Base-by-base conservation (phyloP, 345 rosid species). In the Brassica carinata region DNA sequence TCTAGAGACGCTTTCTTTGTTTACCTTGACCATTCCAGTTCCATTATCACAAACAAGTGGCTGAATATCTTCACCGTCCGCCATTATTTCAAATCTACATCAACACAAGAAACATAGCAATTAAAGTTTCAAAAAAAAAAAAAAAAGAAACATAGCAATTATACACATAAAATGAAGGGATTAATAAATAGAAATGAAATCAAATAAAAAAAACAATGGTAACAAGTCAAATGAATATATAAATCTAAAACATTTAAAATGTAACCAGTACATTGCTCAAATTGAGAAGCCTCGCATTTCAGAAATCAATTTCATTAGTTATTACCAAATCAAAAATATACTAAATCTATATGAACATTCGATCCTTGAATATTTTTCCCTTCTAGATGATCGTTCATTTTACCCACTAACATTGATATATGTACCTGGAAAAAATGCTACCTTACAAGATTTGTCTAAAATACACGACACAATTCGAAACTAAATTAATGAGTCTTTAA, bases 21-120 rank as follows among this genome's bases (percentile, higher is more conserved):
- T 55, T 81, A 85, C 91, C 91, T 88, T 88, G 18, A 88, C 91
- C 91, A 88, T 88, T 81, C 91, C 91, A 38, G 87, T 87, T 19
- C 92, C 90, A 31, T 89, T 86, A 67, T 89, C 93, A 45, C 91
- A 89, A 66, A 88, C 91, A 3, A 89, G 90, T 27, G 93, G 93
- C 68, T 85, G 91, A 80, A 89, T 86, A 83, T 89, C 90, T 81
- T 89, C 90, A 64, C 77, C 85, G 19, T 89, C 89, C 43, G 89
- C 88, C 91, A 86, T 80, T 71, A 23, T 87, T 78, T 71, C 55
- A 76, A 82, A 58, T 79, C 55, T 82, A 17, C 59, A 79, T 27
- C 2, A 83, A 53, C 5, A 74, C 2, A 48, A 64, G 27, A 80
- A 57, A 53, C 26, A 69, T 17, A 75, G 8, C 77, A 75, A 65